Percentiles rank a stretch among this genome's conserved stretches.
phyloP scores from a whole-genome alignment of 768 basidiomycete species.

The Boletales sp. region DNA sequence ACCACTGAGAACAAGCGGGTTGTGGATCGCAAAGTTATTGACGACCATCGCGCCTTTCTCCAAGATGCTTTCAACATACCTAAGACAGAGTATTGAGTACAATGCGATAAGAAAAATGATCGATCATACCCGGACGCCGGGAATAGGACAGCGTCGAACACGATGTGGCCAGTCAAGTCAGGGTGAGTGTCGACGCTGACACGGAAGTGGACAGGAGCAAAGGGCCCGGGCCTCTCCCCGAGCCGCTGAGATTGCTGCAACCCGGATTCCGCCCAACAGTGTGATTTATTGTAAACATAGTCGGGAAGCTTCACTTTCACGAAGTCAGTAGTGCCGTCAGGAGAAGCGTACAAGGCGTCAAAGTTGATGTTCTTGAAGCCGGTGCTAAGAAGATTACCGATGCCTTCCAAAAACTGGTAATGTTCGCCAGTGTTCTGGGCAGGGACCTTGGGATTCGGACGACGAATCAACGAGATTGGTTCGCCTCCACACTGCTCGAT shows the following conservation, averaged over 20 bases:
- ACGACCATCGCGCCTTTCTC: slow-evolving; percentile 33
- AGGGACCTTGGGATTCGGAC: slow-evolving; percentile 28
- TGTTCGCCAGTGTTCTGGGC: slow-evolving; percentile 32
- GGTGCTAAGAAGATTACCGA: slow-evolving; percentile 27
- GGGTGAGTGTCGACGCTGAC: slow-evolving; percentile 34
- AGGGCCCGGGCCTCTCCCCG: slow-evolving; percentile 28
- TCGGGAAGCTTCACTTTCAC: slow-evolving; percentile 25
- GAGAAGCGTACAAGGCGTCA: slow-evolving; percentile 23
- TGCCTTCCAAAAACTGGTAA: slow-evolving; percentile 31
- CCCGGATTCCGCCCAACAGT: slow-evolving; percentile 26
- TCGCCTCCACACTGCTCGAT: slow-evolving; percentile 34
- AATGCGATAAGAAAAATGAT: not conserved
- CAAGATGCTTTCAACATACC: slow-evolving; percentile 28
- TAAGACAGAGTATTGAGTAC: slow-evolving; percentile 1
- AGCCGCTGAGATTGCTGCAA: slow-evolving; percentile 24
- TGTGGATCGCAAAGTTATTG: slow-evolving; percentile 25
- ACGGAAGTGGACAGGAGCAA: slow-evolving; percentile 34
- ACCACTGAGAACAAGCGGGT: slow-evolving; percentile 25
- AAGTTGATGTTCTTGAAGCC: slow-evolving; percentile 31
- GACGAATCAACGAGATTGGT: slow-evolving; percentile 26
- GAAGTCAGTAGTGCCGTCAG: slow-evolving; percentile 18
- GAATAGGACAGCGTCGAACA: slow-evolving; percentile 43
- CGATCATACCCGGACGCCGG: slow-evolving; percentile 42
- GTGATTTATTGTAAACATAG: slow-evolving; percentile 29
- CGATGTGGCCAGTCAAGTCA: slow-evolving; percentile 41